Evolutionary conservation across 1,139 yeast genomes (phyloP).

Genomic region (Diutina sp.): DNA sequence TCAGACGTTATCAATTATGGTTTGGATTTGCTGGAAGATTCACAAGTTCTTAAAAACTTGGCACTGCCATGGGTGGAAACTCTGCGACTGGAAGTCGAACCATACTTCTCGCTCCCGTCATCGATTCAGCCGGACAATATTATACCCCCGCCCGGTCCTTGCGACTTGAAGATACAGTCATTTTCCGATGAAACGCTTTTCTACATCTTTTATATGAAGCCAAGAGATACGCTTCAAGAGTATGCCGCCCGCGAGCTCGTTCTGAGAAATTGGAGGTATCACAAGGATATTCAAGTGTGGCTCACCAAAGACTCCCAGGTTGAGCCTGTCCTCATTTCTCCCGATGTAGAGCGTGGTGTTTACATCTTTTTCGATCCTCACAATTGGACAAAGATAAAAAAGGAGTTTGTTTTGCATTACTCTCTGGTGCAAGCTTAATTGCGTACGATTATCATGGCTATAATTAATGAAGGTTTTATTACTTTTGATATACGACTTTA

Average conservation of each 20-base stretch:
- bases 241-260: slow-evolving; percentile 83
- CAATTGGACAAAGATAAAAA: slow-evolving; percentile 89
- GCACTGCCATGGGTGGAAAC: slow-evolving; percentile 95
- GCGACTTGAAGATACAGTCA: slow-evolving; percentile 58
- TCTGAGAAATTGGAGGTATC: slow-evolving; percentile 93
- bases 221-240: slow-evolving; percentile 88
- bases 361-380: slow-evolving; percentile 94
- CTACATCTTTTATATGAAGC: slow-evolving; percentile 87
- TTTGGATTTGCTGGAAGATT: slow-evolving; percentile 39
- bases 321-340: slow-evolving; percentile 79
- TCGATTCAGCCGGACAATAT: slow-evolving; percentile 38
- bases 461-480: neutral
- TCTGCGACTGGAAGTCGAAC: slow-evolving; percentile 83
- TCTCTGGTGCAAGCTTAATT: slow-evolving; percentile 34
- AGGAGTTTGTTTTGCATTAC: slow-evolving; percentile 65
- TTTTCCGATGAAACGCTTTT: slow-evolving; percentile 90
- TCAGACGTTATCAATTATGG: slow-evolving; percentile 71
- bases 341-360: slow-evolving; percentile 87
- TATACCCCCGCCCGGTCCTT: slow-evolving; percentile 18
- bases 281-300: slow-evolving; percentile 94
- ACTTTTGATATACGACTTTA: slow-evolving; percentile 60
- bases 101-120: slow-evolving; percentile 50
- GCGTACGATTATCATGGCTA: neutral
- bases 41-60: slow-evolving; percentile 53
- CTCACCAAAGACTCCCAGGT: slow-evolving; percentile 84